A percentile compares a stretch with the other conserved stretches of the same genome.
Conservation (phyloP, 306 rosid species). For the Parietaria judaica region DNA sequence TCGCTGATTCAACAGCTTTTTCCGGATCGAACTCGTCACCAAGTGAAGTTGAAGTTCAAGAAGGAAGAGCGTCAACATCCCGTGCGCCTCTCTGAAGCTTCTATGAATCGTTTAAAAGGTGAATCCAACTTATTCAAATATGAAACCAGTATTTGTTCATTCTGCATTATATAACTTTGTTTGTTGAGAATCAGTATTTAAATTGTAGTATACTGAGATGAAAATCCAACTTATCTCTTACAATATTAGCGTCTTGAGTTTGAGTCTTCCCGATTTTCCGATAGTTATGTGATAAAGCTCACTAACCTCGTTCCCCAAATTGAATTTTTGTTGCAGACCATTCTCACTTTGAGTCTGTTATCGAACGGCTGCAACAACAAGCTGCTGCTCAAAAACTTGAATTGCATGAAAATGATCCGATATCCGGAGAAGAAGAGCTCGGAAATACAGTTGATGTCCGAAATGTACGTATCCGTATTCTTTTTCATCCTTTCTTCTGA, state of each 20-base stretch:
- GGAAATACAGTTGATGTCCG: slow-evolving; percentile 24
- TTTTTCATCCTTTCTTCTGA: slow-evolving; percentile 12
- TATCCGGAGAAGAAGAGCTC: slow-evolving; percentile 33
- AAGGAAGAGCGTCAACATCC: slow-evolving; percentile 69
- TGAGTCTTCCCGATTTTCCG: background rate
- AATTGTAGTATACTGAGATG: too few species aligned
- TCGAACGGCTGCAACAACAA: slow-evolving; percentile 53
- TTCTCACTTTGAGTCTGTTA: slow-evolving; percentile 39
- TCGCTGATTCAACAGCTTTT: slow-evolving; percentile 64
- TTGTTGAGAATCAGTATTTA: too few species aligned
- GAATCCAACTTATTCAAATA: slow-evolving; percentile 10
- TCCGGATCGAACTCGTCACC: slow-evolving; percentile 56
- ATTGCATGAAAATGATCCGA: slow-evolving; percentile 27
- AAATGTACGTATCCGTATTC: slow-evolving; percentile 35
- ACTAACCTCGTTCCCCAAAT: background rate
- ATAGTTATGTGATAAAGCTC: background rate
- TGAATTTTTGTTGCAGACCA: slow-evolving; percentile 34
- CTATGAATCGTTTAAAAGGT: slow-evolving; percentile 49
- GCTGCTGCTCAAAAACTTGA: slow-evolving; percentile 49
- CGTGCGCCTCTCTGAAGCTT: slow-evolving; percentile 43
- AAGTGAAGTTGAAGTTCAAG: slow-evolving; percentile 68
- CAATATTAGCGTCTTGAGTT: too few species aligned
- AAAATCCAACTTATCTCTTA: too few species aligned
- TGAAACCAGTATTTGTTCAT: background rate
- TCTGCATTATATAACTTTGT: too few species aligned